phyloP scores from a whole-genome alignment of 257 asterid species.

The Solanum dulcamara region DNA sequence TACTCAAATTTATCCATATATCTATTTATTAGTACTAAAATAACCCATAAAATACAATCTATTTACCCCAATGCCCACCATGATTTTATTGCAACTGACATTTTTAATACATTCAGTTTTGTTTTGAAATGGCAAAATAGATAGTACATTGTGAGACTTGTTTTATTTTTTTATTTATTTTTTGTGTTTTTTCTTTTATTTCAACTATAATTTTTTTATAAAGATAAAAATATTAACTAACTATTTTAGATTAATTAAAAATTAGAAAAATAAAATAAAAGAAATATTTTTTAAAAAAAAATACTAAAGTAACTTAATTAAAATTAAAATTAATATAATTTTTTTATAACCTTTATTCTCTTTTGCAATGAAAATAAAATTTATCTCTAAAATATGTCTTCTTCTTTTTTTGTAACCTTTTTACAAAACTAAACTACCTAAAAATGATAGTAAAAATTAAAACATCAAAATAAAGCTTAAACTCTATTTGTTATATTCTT shows the following conservation, averaged over 20 bases:
- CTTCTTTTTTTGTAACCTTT: background rate
- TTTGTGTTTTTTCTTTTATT: background rate
- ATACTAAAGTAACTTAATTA: background rate
- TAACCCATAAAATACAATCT: too few species aligned
- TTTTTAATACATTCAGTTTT: too few species aligned
- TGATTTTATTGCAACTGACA: too few species aligned
- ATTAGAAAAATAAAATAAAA: too few species aligned
- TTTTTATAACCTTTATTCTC: background rate
- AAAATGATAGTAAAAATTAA: background rate
- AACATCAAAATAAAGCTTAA: background rate
- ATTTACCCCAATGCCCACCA: too few species aligned
- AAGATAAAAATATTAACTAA: too few species aligned
- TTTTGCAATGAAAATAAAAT: background rate
- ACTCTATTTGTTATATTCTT: background rate
- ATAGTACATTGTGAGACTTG: background rate
- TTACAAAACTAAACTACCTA: background rate
- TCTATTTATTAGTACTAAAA: too few species aligned
- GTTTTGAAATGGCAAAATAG: background rate
- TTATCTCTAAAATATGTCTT: background rate
- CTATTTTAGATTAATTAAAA: too few species aligned
- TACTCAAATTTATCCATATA: too few species aligned
- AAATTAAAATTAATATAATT: too few species aligned
- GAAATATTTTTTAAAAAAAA: background rate
- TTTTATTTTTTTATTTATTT: background rate
- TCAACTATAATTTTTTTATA: background rate